These are phyloP conservation scores for Mycena epipterygia DNA, from an alignment of 768 basidiomycete genomes.

Conservation along the genomic window DNA sequence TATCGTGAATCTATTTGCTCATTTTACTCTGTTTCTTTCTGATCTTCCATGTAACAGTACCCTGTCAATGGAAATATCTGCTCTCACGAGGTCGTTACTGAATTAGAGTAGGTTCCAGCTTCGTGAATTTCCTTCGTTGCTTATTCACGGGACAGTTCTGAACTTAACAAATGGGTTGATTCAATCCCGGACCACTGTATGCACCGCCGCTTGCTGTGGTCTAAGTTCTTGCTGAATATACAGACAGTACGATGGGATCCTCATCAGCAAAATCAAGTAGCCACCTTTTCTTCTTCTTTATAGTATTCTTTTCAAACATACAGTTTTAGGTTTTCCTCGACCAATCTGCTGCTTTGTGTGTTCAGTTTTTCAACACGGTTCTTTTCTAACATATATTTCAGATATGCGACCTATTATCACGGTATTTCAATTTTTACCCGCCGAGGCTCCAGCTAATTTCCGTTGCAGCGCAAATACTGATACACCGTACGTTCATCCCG, in stretches of 20 bases:
- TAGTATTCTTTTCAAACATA: background rate
- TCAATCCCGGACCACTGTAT: slow-evolving; percentile 19
- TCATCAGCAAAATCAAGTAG: slow-evolving; percentile 19
- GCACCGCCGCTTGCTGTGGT: background rate
- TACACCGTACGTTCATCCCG: slow-evolving; percentile 30
- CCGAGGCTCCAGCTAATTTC: background rate
- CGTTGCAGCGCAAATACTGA: slow-evolving; percentile 20
- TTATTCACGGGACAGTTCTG: slow-evolving; percentile 7
- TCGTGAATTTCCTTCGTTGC: background rate
- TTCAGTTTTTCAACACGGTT: too few relatives aligned
- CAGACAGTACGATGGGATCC: slow-evolving; percentile 31
- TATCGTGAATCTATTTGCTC: background rate
- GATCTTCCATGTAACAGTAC: slow-evolving; percentile 7
- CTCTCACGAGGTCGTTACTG: background rate
- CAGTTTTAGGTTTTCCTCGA: slow-evolving; percentile 22
- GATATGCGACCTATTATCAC: slow-evolving; percentile 32
- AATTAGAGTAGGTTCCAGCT: slow-evolving; percentile 18
- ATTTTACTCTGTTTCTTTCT: background rate
- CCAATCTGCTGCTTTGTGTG: slow-evolving; percentile 31
- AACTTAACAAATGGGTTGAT: slow-evolving; percentile 28
- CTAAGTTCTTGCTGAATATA: background rate
- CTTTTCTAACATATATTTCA: background rate
- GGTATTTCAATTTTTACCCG: background rate
- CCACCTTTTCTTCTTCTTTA: background rate
- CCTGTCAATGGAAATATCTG: background rate